phyloP scores from a whole-genome alignment of 192 early-diverging fungal genomes.

The Pilobolus umbonatus region DNA sequence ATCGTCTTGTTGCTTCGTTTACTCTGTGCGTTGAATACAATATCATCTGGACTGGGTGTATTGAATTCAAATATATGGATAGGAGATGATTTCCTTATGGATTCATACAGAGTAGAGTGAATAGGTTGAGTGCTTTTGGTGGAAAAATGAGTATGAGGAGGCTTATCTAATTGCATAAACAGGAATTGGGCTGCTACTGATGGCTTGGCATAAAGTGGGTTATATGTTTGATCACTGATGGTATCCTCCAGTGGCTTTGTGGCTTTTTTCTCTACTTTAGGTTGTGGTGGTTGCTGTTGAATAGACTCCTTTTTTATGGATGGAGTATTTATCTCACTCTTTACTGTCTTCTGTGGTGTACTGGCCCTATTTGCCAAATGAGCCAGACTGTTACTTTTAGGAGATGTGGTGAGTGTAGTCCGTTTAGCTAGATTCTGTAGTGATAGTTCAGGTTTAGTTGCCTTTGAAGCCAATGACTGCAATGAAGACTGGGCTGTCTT shows the following conservation, averaged over 20 bases:
- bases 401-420: not conserved
- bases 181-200: constrained; percentile 35
- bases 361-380: constrained; percentile 9
- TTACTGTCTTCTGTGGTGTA: not conserved
- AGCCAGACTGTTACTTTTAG: constrained; percentile 8
- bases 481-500: constrained; percentile 1
- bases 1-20: constrained; percentile 18
- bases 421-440: constrained; percentile 6
- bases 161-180: no score
- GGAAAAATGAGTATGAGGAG: not conserved
- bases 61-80: constrained; percentile 59
- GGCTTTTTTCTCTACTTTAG: not conserved
- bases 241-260: not conserved
- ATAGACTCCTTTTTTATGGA: not conserved
- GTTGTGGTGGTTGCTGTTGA: not conserved
- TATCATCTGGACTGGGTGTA: constrained; percentile 81
- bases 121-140: not conserved
- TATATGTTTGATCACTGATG: not conserved
- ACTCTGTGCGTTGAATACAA: constrained; percentile 58
- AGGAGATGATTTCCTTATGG: constrained; percentile 6
- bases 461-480: not conserved
- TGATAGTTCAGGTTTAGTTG: constrained; percentile 8
- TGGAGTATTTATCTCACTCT: not conserved
- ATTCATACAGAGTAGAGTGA: constrained; percentile 11
- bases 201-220: constrained; percentile 32